Conservation (phyloP, 768 basidiomycete genomes). For the Xerocomellus amylosporus region DNA sequence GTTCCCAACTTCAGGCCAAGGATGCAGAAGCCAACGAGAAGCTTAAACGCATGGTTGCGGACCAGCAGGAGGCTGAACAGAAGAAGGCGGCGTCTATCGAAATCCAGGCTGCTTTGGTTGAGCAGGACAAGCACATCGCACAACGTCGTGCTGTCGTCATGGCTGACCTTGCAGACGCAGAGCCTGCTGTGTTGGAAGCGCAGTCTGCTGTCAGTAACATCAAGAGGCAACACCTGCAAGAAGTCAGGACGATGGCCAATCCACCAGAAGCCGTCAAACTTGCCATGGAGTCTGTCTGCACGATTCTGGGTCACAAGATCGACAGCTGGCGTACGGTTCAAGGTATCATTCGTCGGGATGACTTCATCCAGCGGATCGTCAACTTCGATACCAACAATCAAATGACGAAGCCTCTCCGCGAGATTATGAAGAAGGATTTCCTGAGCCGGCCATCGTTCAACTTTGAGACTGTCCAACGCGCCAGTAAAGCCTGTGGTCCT, state of each 20-base stretch:
- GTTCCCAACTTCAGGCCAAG: conserved; percentile 89
- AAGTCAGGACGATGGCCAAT: conserved; percentile 97
- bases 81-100: conserved; percentile 96
- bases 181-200: conserved; percentile 94
- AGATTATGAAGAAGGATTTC: conserved; percentile 91
- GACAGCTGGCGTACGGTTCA: conserved; percentile 97
- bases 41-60: conserved; percentile 94
- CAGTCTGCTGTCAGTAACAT: conserved; percentile 96
- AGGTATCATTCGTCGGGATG: conserved; percentile 91
- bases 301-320: conserved; percentile 92
- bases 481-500: conserved; percentile 95
- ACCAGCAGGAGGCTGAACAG: conserved; percentile 98
- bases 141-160: conserved; percentile 87
- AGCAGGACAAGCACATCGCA: conserved; percentile 87
- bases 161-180: conserved; percentile 94
- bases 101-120: conserved; percentile 89
- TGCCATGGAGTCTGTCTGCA: conserved; percentile 98
- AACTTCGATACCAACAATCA: conserved; percentile 89
- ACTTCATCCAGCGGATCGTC: conserved; percentile 94
- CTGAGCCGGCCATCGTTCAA: conserved; percentile 88
- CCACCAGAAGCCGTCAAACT: conserved; percentile 97
- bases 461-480: conserved; percentile 92
- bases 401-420: conserved; percentile 87
- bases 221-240: conserved; percentile 91
- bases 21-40: conserved; percentile 96